Base-by-base conservation (phyloP, 2,329 filamentous ascomycete species). In the Leptodontidium sp. region DNA sequence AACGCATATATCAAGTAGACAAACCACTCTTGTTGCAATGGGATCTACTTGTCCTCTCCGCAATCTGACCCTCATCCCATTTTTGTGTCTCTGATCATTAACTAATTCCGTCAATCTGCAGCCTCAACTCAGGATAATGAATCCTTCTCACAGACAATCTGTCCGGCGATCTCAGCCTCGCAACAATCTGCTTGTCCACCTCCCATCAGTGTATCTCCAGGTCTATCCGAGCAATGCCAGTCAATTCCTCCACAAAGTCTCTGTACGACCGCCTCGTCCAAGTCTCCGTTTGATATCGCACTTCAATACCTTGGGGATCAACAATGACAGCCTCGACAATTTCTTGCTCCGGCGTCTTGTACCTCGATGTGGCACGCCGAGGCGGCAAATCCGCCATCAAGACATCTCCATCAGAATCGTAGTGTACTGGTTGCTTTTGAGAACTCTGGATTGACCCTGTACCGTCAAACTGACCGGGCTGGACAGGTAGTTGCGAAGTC, bases 161-260 rank as follows among this genome's bases (percentile, higher is more conserved):
- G 3, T 52, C 45, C 14, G 8, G 26, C 52, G 38, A 59, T 43
- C 57, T 45, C 35, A 62, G 26, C 38, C 47, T 62, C 9, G 26
- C 6, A 49, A 53, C 8, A 35, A 21, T 24, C n/a, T 17, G 17
- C 26, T n/a, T 35, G 17, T 1, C 45, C 32, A 7, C 15, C 29
- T 21, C 4, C 14, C 38, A 38, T 69, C 45, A 73, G 15, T 71
- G 64, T 63, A 82, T 77, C 72, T 82, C 80, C 72, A 82, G 73
- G 67, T 82, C 79, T 59, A 83, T 75, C 70, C 79, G 77, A 38
- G 78, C 75, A 65, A 82, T 77, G 12, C 79, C 79, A n/a, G 73
- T 77, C 26, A 79, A 64, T 62, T 80, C 78, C 68, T 80, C 79
- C 15, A 81, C 24, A 40, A 64, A 26, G n/a, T 53, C 5, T 12